phyloP scores from a whole-genome alignment of 2,329 filamentous ascomycete genomes.

The Erysiphe pulchra region DNA sequence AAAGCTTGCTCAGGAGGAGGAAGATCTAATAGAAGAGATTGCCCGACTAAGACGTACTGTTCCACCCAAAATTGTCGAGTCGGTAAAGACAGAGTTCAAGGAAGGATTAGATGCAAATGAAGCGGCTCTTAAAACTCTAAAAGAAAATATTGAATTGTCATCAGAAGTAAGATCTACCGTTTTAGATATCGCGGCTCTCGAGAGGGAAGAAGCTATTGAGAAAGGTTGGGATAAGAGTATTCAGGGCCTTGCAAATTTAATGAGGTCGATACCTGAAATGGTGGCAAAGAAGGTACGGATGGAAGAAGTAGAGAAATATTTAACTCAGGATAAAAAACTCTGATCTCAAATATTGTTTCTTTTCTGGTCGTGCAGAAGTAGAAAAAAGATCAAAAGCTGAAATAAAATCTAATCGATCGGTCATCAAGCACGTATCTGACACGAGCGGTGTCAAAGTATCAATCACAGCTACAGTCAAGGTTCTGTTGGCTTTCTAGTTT shows the following conservation, averaged over 20 bases:
- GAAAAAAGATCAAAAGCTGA: too few species aligned
- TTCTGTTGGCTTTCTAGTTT: too few species aligned
- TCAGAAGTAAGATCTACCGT: conserved; percentile 3
- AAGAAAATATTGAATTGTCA: conserved; percentile 4
- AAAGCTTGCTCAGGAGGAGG: conserved; percentile 33
- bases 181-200: conserved; percentile 16
- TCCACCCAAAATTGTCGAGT: conserved; percentile 5
- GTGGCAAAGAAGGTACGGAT: conserved; percentile 41
- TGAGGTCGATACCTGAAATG: conserved; percentile 32
- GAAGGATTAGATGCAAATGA: conserved; percentile 7
- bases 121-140: conserved; percentile 2
- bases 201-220: conserved; percentile 23
- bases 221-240: conserved; percentile 21
- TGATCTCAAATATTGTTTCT: too few species aligned
- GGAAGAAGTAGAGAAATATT: conserved; percentile 21
- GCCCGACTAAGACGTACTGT: conserved; percentile 16
- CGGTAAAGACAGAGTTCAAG: conserved; percentile 6
- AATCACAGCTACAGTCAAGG: too few species aligned
- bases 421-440: too few species aligned
- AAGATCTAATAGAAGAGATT: conserved; percentile 37
- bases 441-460: too few species aligned
- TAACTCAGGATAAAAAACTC: conserved; percentile 1
- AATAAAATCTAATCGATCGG: too few species aligned
- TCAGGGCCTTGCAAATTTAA: conserved; percentile 24
- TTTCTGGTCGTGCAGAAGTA: too few species aligned